Base-by-base conservation (phyloP, 169 alveolate genomes). In the Plasmodium blacklocki region DNA sequence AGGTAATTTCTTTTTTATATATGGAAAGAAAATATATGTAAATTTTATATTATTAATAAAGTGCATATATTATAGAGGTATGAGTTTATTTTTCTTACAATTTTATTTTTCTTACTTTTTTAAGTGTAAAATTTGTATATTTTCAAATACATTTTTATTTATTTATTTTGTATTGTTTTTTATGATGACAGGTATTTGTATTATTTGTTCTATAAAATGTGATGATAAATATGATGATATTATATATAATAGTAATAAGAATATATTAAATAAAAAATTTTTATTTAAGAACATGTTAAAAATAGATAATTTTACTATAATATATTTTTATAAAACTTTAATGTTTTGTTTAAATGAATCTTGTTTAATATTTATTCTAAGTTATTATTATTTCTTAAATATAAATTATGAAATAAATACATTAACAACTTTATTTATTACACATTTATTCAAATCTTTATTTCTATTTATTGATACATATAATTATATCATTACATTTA, bases 61-160 rank as follows among this genome's bases (percentile, higher is more conserved):
- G 45, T n/a, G 18, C 23, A 63, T 67, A 19, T 76, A 63, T 47
- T 76, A 76, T 58, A 63, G 88, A 29, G 67, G 75, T 32, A 56
- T 23, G 21, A 32, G 62, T 23, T 23, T 76, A 7, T n/a, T 76
- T 29, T 76, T 76, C 66, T 39, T 76, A 63, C 75, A 76, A 49
- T 76, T 76, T 76, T 76, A 62, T 76, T 76, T 63, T 49, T 63
- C 75, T 3, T 76, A 76, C 50, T 76, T 63, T 62, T 76, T 76
- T 39, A 67, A 64, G 21, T 45, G 52, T 26, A 19, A 39, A 32
- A 21, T 76, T 29, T 62, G 76, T 2, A 62, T 62, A 9, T 76
- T 76, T 32, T 76, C 88, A 39, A 76, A 64, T 58, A 54, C n/a
- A 23, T 76, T 18, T 26, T 49, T 63, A 19, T 43, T 47, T 29